Evolutionary conservation across 2,329 filamentous ascomycete genomes (phyloP), one percentile per base, ranked within the genome.

Genomic region (Decorospora gaudefroyi): DNA sequence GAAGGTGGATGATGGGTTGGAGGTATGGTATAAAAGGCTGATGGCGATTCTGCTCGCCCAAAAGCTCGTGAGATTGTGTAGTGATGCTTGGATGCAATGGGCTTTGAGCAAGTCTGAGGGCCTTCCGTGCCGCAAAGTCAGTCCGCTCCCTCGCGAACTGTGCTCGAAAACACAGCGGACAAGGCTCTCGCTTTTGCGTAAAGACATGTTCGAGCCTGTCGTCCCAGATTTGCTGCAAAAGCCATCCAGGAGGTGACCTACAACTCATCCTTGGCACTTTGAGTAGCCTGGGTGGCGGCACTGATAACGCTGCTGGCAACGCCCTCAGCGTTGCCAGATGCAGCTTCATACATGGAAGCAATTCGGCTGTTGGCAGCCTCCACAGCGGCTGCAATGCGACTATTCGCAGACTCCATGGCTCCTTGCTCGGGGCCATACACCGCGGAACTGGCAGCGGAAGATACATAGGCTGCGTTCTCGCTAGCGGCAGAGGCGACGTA

Each of bases 251-350:
- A 3, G 6, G 30, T 18, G 17, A 12, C 23, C 30, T 38, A 81
- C 68, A 81, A 71, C 68, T 81, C 78, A 60, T 81, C 79, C 61
- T 76, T 79, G 16, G 74, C 71, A 37, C 67, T 69, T 38, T 69
- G 67, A 1, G 76, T 76, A 9, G 71, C 75, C 28, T 69, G 61
- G 8, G 61, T 53, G 10, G 58, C 67, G 16, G 55, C 65, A 38
- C 61, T 67, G 27, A 55, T 53, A 10, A 77, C 72, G 47, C 67
- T 74, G 52, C 74, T 78, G 4, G 74, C 76, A 35, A 72, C 70
- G 9, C 76, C 72, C 43, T 74, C 76, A 2, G 74, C 74, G 5
- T 68, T 72, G 15, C 56, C 66, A 1, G 61, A 67, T 4, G 62
- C 68, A 15, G 57, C 60, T 2, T 59, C 69, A 8, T 71, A 72